These are phyloP conservation scores for Amesomyces nigricolor DNA, from an alignment of 2,329 filamentous ascomycete species.

Conservation along the genomic window DNA sequence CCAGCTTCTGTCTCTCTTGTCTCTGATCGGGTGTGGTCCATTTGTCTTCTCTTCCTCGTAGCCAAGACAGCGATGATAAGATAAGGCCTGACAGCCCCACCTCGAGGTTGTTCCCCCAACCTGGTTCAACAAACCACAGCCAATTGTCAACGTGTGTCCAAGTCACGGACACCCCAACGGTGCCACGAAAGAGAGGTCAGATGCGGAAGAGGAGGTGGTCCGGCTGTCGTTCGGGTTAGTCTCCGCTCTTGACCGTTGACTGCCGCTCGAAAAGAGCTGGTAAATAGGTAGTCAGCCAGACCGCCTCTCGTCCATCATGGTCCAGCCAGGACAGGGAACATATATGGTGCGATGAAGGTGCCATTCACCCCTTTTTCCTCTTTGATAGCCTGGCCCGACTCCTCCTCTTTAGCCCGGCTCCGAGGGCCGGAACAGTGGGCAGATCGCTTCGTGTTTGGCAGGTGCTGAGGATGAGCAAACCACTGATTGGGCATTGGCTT, in stretches of 20 bases:
- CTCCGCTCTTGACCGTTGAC: neutral
- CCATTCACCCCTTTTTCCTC: no score
- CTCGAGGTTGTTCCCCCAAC: constrained; percentile 3
- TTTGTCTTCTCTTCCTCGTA: neutral
- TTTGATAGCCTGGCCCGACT: no score
- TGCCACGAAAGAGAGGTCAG: constrained; percentile 15
- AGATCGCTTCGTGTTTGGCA: no score
- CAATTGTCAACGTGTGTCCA: constrained; percentile 11
- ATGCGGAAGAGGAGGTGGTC: constrained; percentile 3
- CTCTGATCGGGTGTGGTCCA: no score
- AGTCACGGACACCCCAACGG: constrained; percentile 14
- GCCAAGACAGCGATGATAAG: neutral
- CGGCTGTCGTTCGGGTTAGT: neutral
- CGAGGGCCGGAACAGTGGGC: no score
- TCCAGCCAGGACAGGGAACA: no score
- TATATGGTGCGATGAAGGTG: no score
- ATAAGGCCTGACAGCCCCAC: neutral
- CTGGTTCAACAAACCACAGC: constrained; percentile 7
- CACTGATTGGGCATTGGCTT: neutral
- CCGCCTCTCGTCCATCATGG: neutral
- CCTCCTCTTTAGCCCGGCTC: no score
- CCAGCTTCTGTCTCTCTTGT: no score
- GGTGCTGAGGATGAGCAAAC: no score
- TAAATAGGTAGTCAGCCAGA: neutral
- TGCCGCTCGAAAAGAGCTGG: neutral